Percentiles rank a stretch among this genome's conserved stretches.
These are phyloP conservation scores for Rubroshorea leprosula DNA, from an alignment of 345 rosid species.

Conservation along the genomic window DNA sequence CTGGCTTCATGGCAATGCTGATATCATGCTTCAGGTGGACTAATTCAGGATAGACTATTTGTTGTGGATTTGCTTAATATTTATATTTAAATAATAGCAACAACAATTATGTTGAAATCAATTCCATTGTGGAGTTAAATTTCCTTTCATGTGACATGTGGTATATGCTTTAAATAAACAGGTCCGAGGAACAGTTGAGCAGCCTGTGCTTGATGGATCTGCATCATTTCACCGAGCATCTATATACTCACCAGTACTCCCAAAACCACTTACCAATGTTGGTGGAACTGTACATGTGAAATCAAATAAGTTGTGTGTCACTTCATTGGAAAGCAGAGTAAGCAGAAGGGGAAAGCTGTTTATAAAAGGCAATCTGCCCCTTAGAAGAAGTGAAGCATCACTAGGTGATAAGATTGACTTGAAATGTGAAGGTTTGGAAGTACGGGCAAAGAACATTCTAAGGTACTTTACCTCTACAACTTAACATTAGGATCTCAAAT, in stretches of 20 bases:
- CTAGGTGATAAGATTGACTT: slow-evolving; percentile 73
- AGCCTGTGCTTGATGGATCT: slow-evolving; percentile 84
- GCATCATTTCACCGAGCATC: slow-evolving; percentile 93
- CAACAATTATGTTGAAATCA: too few species aligned
- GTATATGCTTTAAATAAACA: slow-evolving; percentile 27
- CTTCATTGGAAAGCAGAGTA: slow-evolving; percentile 78
- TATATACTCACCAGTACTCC: slow-evolving; percentile 78
- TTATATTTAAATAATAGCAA: slow-evolving; percentile 2
- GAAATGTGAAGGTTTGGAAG: slow-evolving; percentile 97
- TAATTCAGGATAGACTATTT: slow-evolving; percentile 2
- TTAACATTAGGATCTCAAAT: slow-evolving; percentile 5
- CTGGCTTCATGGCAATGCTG: slow-evolving; percentile 97
- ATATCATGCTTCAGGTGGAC: slow-evolving; percentile 79
- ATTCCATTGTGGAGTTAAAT: too few species aligned
- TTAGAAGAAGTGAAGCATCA: slow-evolving; percentile 71
- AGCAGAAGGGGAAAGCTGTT: slow-evolving; percentile 86
- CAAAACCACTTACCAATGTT: slow-evolving; percentile 83
- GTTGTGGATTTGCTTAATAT: neutral
- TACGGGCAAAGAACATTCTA: slow-evolving; percentile 78
- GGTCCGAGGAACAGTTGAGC: slow-evolving; percentile 96
- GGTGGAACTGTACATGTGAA: slow-evolving; percentile 81
- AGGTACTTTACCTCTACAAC: slow-evolving; percentile 40
- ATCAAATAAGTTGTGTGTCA: slow-evolving; percentile 81
- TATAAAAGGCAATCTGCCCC: slow-evolving; percentile 83
- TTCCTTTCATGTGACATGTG: slow-evolving; percentile 1